phyloP scores from a whole-genome alignment of 805 yeast species.

The Kuraishia borneana region DNA sequence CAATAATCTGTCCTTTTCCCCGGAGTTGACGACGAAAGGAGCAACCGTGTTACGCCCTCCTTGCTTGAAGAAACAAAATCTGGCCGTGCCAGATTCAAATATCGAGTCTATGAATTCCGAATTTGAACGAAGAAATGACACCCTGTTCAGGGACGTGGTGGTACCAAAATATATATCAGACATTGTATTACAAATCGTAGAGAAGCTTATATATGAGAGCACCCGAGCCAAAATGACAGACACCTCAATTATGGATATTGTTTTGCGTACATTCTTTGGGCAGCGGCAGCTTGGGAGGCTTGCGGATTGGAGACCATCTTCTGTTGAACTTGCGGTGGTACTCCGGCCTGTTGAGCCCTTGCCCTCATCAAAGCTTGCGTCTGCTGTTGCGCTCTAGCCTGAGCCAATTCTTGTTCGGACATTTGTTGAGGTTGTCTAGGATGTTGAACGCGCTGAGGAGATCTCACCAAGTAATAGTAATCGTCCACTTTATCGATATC shows the following conservation, averaged over 20 bases:
- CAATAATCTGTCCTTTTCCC: conserved; percentile 7
- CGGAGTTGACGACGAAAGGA: conserved; percentile 7
- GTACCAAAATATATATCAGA: conserved; percentile 15
- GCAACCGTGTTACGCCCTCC: conserved; percentile 8
- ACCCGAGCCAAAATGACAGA: not conserved
- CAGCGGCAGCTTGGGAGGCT: not conserved
- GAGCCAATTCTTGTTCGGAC: not conserved
- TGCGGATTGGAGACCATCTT: not conserved
- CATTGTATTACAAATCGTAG: conserved; percentile 7
- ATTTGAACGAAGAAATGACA: conserved; percentile 53
- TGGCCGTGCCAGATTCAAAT: conserved; percentile 14
- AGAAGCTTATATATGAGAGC: not conserved
- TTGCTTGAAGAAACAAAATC: conserved; percentile 19
- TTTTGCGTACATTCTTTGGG: not conserved
- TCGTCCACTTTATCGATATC: conserved; percentile 63
- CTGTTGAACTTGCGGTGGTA: not conserved
- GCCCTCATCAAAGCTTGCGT: conserved; percentile 2
- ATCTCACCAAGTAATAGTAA: conserved; percentile 43
- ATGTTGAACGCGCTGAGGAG: conserved; percentile 25
- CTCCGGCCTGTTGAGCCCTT: not conserved
- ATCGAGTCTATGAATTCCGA: conserved; percentile 35
- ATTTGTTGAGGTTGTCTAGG: not conserved
- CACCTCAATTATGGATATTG: not conserved
- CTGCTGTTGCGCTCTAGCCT: conserved; percentile 2
- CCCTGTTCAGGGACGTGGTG: conserved; percentile 41